These are phyloP conservation scores for Xerocomellus amylosporus DNA, from an alignment of 768 basidiomycete genomes.

Conservation along the genomic window DNA sequence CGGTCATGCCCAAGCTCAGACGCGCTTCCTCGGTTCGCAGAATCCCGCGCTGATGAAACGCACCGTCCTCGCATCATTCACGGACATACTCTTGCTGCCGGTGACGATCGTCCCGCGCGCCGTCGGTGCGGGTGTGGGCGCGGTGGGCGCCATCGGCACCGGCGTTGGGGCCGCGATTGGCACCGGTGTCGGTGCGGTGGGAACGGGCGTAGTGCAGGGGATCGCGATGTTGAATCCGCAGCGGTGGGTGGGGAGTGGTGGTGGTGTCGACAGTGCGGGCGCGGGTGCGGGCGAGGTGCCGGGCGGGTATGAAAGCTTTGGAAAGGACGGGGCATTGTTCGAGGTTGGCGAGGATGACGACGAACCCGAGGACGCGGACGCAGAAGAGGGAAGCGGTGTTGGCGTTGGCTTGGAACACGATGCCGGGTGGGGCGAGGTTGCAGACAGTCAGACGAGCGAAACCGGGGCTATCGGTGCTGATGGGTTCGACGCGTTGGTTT, in stretches of 20 bases:
- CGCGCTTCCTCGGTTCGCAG: constrained; percentile 76
- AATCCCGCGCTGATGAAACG: constrained; percentile 93
- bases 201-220: constrained; percentile 76
- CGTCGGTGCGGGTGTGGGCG: constrained; percentile 66
- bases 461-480: not conserved
- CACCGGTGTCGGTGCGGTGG: constrained; percentile 50
- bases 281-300: not conserved
- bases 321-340: constrained; percentile 43
- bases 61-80: constrained; percentile 90
- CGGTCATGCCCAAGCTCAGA: constrained; percentile 9
- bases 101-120: constrained; percentile 95
- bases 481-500: not conserved
- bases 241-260: constrained; percentile 61
- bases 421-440: constrained; percentile 27
- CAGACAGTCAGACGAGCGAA: constrained; percentile 2
- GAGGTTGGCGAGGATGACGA: constrained; percentile 48
- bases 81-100: constrained; percentile 82
- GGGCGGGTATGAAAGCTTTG: constrained; percentile 23
- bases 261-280: not conserved
- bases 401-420: constrained; percentile 12
- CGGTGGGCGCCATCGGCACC: constrained; percentile 64
- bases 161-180: constrained; percentile 63
- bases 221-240: constrained; percentile 89
- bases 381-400: not conserved
- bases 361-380: constrained; percentile 13